These are phyloP conservation scores for Vitis labrusca DNA, from an alignment of 164 flowering plant species.

Conservation along the genomic window DNA sequence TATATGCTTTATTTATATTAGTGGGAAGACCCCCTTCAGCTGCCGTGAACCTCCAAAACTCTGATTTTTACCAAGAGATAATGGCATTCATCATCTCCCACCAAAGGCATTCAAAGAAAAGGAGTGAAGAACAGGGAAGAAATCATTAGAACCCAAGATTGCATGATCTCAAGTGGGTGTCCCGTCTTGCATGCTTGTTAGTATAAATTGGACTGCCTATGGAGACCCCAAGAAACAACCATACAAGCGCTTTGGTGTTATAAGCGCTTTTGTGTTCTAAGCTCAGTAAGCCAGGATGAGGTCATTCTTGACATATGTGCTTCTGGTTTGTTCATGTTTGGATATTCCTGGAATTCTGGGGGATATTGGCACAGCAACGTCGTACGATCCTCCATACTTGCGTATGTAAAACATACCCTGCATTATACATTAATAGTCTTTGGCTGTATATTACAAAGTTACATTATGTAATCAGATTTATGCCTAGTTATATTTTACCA, in stretches of 20 bases:
- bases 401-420: constrained; percentile 11
- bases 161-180: no score
- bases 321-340: not conserved
- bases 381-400: constrained; percentile 27
- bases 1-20: not conserved
- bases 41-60: constrained; percentile 1
- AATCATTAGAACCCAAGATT: no score
- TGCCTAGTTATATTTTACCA: no score
- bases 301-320: not conserved
- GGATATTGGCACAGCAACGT: constrained; percentile 21
- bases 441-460: no score
- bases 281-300: constrained; percentile 3
- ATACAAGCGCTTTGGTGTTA: not conserved
- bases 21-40: constrained; percentile 2
- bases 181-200: not conserved
- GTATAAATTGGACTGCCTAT: constrained; percentile 3
- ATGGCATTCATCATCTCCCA: not conserved
- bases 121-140: no score
- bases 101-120: not conserved
- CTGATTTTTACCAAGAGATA: not conserved
- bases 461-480: no score
- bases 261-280: not conserved
- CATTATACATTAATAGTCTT: no score
- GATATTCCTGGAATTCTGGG: constrained; percentile 3
- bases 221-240: no score